These are phyloP conservation scores for Effrenium voratum DNA, from an alignment of 73 alveolate species.

Conservation along the genomic window DNA sequence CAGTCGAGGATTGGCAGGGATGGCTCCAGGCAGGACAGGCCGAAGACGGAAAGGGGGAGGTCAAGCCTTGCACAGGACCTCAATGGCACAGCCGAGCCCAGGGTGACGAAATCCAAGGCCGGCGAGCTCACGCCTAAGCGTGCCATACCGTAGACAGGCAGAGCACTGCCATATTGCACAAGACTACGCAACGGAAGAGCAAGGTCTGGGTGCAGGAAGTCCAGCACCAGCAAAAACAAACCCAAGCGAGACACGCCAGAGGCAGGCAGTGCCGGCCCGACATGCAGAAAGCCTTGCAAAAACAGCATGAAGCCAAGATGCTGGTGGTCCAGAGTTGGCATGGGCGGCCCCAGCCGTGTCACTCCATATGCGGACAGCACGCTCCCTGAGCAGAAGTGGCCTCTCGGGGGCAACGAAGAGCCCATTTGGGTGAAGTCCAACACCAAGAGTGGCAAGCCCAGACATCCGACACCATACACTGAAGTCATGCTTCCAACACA, in stretches of 20 bases:
- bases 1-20: slow-evolving; percentile 29
- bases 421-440: slow-evolving; percentile 73
- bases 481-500: slow-evolving; percentile 23
- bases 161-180: not conserved
- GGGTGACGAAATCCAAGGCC: slow-evolving; percentile 74
- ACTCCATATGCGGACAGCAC: not conserved
- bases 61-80: slow-evolving; percentile 3
- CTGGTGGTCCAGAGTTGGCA: not conserved
- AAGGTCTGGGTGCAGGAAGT: slow-evolving; percentile 15
- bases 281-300: slow-evolving; percentile 2
- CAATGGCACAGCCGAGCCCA: not conserved
- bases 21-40: slow-evolving; percentile 27
- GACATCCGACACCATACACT: slow-evolving; percentile 52
- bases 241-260: slow-evolving; percentile 56
- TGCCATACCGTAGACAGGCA: slow-evolving; percentile 20
- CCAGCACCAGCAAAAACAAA: slow-evolving; percentile 37
- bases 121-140: not conserved
- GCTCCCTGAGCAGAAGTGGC: slow-evolving; percentile 25
- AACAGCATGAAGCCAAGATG: slow-evolving; percentile 25
- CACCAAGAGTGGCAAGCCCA: not conserved
- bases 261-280: not conserved
- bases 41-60: not conserved
- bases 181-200: not conserved
- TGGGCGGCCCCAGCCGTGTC: not conserved
- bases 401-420: not conserved